Percentiles rank a stretch among this genome's conserved stretches.
These are phyloP conservation scores for Echinosophora koreensis DNA, from an alignment of 306 rosid genomes.

Conservation along the genomic window DNA sequence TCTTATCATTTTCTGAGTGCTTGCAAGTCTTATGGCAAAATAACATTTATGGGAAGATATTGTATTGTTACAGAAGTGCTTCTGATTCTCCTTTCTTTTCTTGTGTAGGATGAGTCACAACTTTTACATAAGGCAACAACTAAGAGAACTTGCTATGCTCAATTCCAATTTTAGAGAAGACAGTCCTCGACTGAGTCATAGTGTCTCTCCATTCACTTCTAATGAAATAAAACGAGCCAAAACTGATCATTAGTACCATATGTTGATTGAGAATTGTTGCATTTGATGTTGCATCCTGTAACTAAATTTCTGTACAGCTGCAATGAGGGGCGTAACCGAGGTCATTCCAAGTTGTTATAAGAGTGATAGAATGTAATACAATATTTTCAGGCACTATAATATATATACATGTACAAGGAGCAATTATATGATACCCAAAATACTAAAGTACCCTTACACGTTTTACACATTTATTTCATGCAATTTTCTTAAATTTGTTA, in stretches of 20 bases:
- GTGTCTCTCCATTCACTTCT: conserved; percentile 75
- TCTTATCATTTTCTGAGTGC: conserved; percentile 27
- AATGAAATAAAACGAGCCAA: conserved; percentile 82
- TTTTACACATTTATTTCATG: too few species aligned
- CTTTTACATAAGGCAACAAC: conserved; percentile 72
- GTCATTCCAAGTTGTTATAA: too few species aligned
- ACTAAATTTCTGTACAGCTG: conserved; percentile 53
- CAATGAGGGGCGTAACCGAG: too few species aligned
- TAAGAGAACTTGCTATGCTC: conserved; percentile 65
- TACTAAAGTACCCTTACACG: too few species aligned
- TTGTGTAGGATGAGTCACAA: conserved; percentile 82
- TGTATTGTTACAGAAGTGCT: too few species aligned
- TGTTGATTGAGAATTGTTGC: conserved; percentile 41
- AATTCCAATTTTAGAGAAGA: conserved; percentile 69
- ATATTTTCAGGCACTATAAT: too few species aligned
- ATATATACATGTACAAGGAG: too few species aligned
- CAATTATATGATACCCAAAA: too few species aligned
- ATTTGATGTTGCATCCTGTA: conserved; percentile 45
- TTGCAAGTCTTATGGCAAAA: too few species aligned
- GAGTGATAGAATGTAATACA: too few species aligned
- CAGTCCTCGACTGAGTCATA: conserved; percentile 64
- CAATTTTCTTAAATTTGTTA: too few species aligned
- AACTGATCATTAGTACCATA: conserved; percentile 60
- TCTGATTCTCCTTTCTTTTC: conserved; percentile 30
- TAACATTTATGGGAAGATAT: too few species aligned